These are phyloP conservation scores for Pichia deserticola DNA, from an alignment of 805 yeast species.

Conservation along the genomic window DNA sequence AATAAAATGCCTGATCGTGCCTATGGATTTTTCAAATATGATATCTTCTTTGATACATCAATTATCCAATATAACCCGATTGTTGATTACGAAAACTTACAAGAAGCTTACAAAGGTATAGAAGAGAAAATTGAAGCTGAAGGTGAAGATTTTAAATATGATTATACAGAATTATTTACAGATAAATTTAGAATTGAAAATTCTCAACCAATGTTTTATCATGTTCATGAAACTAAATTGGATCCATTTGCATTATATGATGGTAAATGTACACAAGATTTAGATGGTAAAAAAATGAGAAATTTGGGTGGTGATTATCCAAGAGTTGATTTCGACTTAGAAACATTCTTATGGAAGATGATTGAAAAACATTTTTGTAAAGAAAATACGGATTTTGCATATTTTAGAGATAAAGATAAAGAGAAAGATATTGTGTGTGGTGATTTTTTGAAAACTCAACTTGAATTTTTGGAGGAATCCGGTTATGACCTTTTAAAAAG, in stretches of 20 bases:
- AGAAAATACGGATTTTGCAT: slow-evolving; percentile 4
- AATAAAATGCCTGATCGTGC: slow-evolving; percentile 27
- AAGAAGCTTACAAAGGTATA: slow-evolving; percentile 1
- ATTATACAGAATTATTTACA: slow-evolving; percentile 13
- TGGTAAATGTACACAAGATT: slow-evolving; percentile 10
- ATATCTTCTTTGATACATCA: slow-evolving; percentile 15
- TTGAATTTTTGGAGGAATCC: slow-evolving; percentile 8
- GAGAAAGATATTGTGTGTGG: slow-evolving; percentile 9
- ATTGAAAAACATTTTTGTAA: slow-evolving; percentile 16
- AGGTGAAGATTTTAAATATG: slow-evolving; percentile 8
- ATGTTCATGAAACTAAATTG: slow-evolving; percentile 42
- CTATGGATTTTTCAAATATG: slow-evolving; percentile 23
- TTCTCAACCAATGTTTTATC: slow-evolving; percentile 22
- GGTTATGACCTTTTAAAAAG: slow-evolving; percentile 1
- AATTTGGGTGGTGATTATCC: slow-evolving; percentile 18
- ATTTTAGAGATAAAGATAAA: slow-evolving; percentile 8
- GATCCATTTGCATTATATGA: slow-evolving; percentile 33
- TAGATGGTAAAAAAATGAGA: slow-evolving; percentile 10
- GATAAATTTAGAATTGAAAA: slow-evolving; percentile 13
- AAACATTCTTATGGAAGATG: slow-evolving; percentile 17
- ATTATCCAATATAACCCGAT: slow-evolving; percentile 28
- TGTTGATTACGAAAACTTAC: slow-evolving; percentile 14
- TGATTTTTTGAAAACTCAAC: slow-evolving; percentile 7
- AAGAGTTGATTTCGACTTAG: slow-evolving; percentile 16
- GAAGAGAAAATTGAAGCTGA: slow-evolving; percentile 9